phyloP scores from a whole-genome alignment of 1,284 basidiomycete genomes.

The Naganishia liquefaciens region DNA sequence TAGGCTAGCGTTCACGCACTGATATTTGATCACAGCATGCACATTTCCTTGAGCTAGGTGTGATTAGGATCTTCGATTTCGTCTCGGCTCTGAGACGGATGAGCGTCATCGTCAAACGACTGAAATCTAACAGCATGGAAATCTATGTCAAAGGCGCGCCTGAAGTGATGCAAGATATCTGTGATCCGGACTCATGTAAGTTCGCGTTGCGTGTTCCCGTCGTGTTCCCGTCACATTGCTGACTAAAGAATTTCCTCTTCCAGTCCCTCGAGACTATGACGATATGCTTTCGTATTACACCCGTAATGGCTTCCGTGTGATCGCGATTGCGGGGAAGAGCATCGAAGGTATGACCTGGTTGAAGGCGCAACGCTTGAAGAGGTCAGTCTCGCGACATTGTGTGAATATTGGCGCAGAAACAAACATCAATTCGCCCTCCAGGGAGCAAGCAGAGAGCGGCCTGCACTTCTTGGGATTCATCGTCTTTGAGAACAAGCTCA shows the following conservation, averaged over 20 bases:
- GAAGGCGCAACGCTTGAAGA: slow-evolving; percentile 93
- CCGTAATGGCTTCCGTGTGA: slow-evolving; percentile 94
- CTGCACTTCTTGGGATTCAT: slow-evolving; percentile 92
- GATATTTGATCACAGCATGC: slow-evolving; percentile 66
- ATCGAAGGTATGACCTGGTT: slow-evolving; percentile 94
- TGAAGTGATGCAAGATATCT: slow-evolving; percentile 96
- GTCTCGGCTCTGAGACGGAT: slow-evolving; percentile 89
- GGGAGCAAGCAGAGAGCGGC: slow-evolving; percentile 89
- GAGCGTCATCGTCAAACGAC: slow-evolving; percentile 95
- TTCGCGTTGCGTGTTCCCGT: slow-evolving; percentile 33
- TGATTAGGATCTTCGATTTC: slow-evolving; percentile 96
- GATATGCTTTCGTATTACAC: slow-evolving; percentile 97
- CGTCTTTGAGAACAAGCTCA: slow-evolving; percentile 98
- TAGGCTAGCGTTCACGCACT: not conserved
- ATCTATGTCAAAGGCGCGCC: slow-evolving; percentile 98
- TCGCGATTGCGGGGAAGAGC: slow-evolving; percentile 95
- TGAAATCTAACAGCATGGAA: slow-evolving; percentile 94
- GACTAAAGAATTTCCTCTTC: not conserved
- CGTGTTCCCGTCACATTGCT: not conserved
- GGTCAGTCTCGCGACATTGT: slow-evolving; percentile 57
- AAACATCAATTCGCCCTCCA: slow-evolving; percentile 48
- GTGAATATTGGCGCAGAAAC: not conserved
- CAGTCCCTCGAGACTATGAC: slow-evolving; percentile 95
- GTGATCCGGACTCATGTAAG: slow-evolving; percentile 81
- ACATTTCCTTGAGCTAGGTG: slow-evolving; percentile 93